Evolutionary conservation across 2,329 filamentous ascomycete genomes (phyloP), one percentile per base, ranked within the genome.

Genomic region (Xylariaceae sp.): DNA sequence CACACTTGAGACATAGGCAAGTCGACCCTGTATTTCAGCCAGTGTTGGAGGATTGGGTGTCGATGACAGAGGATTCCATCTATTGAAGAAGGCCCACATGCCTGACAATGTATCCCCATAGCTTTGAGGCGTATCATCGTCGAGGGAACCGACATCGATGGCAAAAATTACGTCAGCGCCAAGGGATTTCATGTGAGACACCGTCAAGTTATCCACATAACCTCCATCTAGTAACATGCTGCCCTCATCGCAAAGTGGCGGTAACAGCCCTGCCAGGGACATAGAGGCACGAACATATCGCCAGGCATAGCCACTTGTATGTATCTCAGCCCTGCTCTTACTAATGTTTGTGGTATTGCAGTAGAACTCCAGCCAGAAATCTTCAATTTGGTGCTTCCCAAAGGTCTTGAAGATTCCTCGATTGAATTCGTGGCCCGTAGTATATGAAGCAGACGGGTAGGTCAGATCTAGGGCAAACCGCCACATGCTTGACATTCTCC

Each of bases 271-370:
- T 0, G 94, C 94, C 3, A 99, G 80, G 1, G 92, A 95, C 94
- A 99, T 99, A 10, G 91, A 96, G 0, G 94, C 94, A 43, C 94
- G 83, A 21, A 99, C 89, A 65, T 99, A 99, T 40, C 95, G 84
- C 94, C 94, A 99, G 0, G 94, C 92, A 66, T 99, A 99, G 13
- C 94, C 94, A 56, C 88, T 94, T 0, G 91, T 96, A 71, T 99
- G 94, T 61, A 95, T 92, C 69, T 99, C 94, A 2, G 84, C 84
- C 18, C 92, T 83, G 57, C 88, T 94, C 71, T 95, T 95, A 74
- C 88, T 95, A 72, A 99, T 97, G 71, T 97, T 99, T 36, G 95
- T 99, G 0, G 94, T 97, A 72, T 99, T 99, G 80, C 95, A 99
- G 74, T 99, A 99, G 70, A 90, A 99, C 63, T 96, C 91, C 10